Percentiles rank a stretch among this genome's conserved stretches.
Evolutionary conservation across 2,329 filamentous ascomycete species (phyloP).

Genomic region (Diaporthe nobilis): DNA sequence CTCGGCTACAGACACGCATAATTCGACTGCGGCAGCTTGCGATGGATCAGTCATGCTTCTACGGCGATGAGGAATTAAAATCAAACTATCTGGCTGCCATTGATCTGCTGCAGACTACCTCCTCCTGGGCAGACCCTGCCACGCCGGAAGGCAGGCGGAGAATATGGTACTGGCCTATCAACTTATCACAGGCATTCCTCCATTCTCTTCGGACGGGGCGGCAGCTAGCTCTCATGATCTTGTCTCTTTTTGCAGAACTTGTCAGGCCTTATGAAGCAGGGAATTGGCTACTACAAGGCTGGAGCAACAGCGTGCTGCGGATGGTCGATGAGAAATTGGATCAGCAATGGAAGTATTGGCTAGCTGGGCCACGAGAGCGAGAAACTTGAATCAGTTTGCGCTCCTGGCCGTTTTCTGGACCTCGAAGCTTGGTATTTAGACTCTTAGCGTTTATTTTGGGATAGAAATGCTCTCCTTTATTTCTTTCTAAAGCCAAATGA

Average conservation of each 20-base stretch:
- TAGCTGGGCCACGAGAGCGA: neutral
- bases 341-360: neutral
- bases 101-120: conserved; percentile 1
- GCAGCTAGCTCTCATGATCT: neutral
- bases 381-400: neutral
- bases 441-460: neutral
- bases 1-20: neutral
- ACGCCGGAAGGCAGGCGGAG: neutral
- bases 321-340: conserved; percentile 9
- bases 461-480: neutral
- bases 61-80: neutral
- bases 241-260: conserved; percentile 1
- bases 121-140: neutral
- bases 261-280: neutral
- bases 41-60: neutral
- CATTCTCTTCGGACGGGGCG: neutral
- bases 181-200: neutral
- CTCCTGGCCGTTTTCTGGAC: neutral
- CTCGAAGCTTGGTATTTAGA: neutral
- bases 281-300: neutral
- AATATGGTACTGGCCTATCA: conserved; percentile 2
- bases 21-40: neutral
- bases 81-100: neutral
- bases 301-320: neutral
- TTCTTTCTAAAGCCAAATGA: neutral